Conservation (phyloP, 2,329 filamentous ascomycete species). For the Emericellopsis cladophorae region DNA sequence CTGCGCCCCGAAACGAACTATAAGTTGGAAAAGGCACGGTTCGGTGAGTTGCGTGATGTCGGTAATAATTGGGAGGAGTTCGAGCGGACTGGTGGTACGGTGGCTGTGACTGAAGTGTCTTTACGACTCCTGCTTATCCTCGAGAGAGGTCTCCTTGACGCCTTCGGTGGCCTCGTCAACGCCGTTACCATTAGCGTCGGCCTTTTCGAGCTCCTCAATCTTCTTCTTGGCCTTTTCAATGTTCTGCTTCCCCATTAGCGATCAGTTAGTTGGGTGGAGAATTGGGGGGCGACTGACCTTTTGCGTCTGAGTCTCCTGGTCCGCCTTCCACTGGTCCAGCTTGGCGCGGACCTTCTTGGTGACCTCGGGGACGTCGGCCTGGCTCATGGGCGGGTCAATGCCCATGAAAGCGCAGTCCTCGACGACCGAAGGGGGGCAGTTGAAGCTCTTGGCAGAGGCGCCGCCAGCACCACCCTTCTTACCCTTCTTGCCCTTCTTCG, state of each 20-base stretch:
- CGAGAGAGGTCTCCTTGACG: conserved; percentile 37
- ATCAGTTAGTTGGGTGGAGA: not conserved
- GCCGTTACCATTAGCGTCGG: conserved; percentile 31
- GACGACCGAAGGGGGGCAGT: conserved; percentile 79
- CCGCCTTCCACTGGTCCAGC: conserved; percentile 78
- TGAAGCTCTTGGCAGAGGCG: conserved; percentile 50
- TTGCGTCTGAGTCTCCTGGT: conserved; percentile 82
- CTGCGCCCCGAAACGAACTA: too few species aligned
- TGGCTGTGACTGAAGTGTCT: not conserved
- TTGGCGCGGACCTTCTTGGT: conserved; percentile 89
- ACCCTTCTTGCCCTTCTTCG: conserved; percentile 80
- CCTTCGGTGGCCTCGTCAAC: conserved; percentile 40
- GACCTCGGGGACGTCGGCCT: conserved; percentile 65
- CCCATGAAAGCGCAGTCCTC: conserved; percentile 78
- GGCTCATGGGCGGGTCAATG: conserved; percentile 78
- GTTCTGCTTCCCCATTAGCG: conserved; percentile 49
- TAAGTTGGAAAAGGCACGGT: too few species aligned
- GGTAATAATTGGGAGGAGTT: too few species aligned
- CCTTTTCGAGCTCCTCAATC: conserved; percentile 71
- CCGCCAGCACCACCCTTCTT: conserved; percentile 46
- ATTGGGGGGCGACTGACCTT: conserved; percentile 47
- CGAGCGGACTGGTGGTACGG: not conserved
- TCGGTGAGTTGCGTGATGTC: too few species aligned
- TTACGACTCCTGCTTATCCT: conserved; percentile 38
- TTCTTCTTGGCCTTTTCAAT: conserved; percentile 93